Evolutionary conservation across 768 basidiomycete species (phyloP).

Genomic region (Russula ochroleuca): DNA sequence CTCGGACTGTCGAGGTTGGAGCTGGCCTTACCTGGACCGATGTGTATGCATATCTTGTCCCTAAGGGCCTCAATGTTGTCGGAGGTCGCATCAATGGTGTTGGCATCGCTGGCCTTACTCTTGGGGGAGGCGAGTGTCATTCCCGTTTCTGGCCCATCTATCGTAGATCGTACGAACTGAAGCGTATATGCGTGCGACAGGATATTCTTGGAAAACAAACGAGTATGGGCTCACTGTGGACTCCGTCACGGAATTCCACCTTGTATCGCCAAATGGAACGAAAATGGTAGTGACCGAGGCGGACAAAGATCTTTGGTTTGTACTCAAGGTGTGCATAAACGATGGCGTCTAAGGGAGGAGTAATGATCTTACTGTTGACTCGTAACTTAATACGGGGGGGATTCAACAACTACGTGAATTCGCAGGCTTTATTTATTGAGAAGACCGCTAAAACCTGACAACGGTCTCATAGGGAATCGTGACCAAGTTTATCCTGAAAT

Average conservation of each 20-base stretch:
- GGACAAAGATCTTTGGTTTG: constrained; percentile 24
- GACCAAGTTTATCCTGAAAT: constrained; percentile 17
- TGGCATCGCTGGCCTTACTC: constrained; percentile 27
- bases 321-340: constrained; percentile 8
- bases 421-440: background rate
- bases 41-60: constrained; percentile 24
- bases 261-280: constrained; percentile 26
- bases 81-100: constrained; percentile 28
- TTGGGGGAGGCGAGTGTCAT: constrained; percentile 20
- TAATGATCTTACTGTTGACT: background rate
- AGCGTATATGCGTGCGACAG: background rate
- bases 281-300: constrained; percentile 21
- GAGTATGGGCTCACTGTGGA: constrained; percentile 28
- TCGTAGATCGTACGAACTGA: no score
- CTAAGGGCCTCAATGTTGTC: constrained; percentile 26
- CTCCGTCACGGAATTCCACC: constrained; percentile 22
- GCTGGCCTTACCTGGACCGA: constrained; percentile 29
- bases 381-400: constrained; percentile 10
- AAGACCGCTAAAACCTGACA: background rate
- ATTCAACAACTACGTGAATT: constrained; percentile 19
- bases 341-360: no score
- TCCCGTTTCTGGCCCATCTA: no score
- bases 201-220: constrained; percentile 26
- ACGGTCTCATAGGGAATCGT: constrained; percentile 14
- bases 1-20: constrained; percentile 19